Percentiles rank a stretch among this genome's conserved stretches.
phyloP scores from a whole-genome alignment of 2,329 filamentous ascomycete genomes.

The Aschersonia sp. region DNA sequence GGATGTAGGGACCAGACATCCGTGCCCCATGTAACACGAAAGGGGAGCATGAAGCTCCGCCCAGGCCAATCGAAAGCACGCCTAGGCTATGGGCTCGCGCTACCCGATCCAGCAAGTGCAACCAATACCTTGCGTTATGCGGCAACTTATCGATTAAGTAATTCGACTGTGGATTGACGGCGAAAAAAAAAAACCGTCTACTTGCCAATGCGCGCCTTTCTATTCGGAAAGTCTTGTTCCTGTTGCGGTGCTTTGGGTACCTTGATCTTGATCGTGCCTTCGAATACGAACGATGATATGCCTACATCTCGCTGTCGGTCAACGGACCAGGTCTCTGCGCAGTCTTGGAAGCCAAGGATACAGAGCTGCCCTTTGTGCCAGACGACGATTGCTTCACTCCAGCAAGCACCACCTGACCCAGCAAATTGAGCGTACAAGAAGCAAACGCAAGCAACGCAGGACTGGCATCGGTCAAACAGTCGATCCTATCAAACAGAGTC shows the following conservation, averaged over 20 bases:
- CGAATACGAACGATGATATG: slow-evolving; percentile 13
- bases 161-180: no score
- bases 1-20: background rate
- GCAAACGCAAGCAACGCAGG: no score
- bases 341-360: background rate
- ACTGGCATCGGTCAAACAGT: no score
- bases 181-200: no score
- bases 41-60: background rate
- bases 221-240: no score
- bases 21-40: background rate
- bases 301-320: slow-evolving; percentile 7
- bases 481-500: no score
- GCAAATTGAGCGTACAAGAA: background rate
- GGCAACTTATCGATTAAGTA: background rate
- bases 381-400: background rate
- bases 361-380: background rate
- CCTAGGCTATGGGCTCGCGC: no score
- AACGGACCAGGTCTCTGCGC: slow-evolving; percentile 3
- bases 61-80: background rate
- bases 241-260: no score
- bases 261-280: no score
- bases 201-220: no score
- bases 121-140: no score
- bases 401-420: background rate
- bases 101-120: no score